These are phyloP conservation scores for Plasmopara viticola DNA, from an alignment of 352 stramenopile species.

Conservation along the genomic window DNA sequence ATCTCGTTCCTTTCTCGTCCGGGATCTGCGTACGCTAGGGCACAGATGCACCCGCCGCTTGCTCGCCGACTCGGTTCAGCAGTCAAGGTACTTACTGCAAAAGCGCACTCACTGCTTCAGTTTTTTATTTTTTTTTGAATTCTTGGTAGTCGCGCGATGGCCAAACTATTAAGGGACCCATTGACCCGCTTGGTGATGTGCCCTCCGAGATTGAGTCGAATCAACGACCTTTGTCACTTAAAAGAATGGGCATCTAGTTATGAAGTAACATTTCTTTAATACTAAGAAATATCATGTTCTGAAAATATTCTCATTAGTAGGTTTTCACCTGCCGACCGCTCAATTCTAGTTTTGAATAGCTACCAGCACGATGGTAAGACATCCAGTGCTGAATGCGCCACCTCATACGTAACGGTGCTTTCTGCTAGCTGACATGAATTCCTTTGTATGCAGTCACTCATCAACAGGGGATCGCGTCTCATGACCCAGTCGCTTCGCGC, in stretches of 20 bases:
- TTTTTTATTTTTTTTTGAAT: not conserved
- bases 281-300: not conserved
- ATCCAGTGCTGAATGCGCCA: slow-evolving; percentile 8
- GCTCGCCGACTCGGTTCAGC: slow-evolving; percentile 34
- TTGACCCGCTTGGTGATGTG: slow-evolving; percentile 56
- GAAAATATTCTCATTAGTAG: not conserved
- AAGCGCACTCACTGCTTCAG: not conserved
- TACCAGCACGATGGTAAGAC: slow-evolving; percentile 16
- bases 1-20: slow-evolving; percentile 71
- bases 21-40: slow-evolving; percentile 61
- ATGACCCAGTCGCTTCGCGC: slow-evolving; percentile 44
- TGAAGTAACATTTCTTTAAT: slow-evolving; percentile 10
- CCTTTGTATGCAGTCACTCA: slow-evolving; percentile 38
- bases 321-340: slow-evolving; percentile 8
- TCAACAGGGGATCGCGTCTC: slow-evolving; percentile 53
- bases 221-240: slow-evolving; percentile 49
- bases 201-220: slow-evolving; percentile 37
- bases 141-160: slow-evolving; percentile 40
- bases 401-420: not conserved
- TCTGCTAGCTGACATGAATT: slow-evolving; percentile 1
- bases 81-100: slow-evolving; percentile 30
- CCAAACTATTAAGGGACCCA: slow-evolving; percentile 26
- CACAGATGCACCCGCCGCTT: slow-evolving; percentile 48
- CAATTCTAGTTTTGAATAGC: slow-evolving; percentile 25
- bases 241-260: slow-evolving; percentile 42